These are phyloP conservation scores for Fusarium ambrosium DNA, from an alignment of 2,329 filamentous ascomycete species.

Conservation along the genomic window DNA sequence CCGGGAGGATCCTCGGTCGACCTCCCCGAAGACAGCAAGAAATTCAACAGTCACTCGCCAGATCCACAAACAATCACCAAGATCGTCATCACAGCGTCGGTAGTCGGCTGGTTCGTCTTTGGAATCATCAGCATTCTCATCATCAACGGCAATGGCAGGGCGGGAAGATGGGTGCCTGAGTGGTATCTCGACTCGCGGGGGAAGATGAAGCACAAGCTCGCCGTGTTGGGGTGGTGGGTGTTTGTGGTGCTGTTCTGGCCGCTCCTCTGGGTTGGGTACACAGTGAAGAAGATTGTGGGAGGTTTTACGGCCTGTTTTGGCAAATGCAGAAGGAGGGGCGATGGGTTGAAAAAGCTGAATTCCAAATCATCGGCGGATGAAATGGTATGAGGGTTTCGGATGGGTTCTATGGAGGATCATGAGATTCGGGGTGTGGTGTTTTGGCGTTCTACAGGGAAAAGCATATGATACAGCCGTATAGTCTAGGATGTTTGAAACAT, in stretches of 20 bases:
- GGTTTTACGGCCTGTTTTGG: constrained; percentile 53
- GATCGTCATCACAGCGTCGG: constrained; percentile 45
- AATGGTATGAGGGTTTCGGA: not conserved
- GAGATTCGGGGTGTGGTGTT: constrained; percentile 9
- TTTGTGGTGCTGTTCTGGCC: constrained; percentile 57
- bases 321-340: constrained; percentile 57
- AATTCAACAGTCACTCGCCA: constrained; percentile 19
- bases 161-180: constrained; percentile 50
- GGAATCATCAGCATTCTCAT: constrained; percentile 50
- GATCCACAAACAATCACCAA: constrained; percentile 26
- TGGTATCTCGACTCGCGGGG: constrained; percentile 51
- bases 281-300: constrained; percentile 72
- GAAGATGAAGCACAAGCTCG: constrained; percentile 33
- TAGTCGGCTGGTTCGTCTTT: constrained; percentile 49
- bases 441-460: not conserved
- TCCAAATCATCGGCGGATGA: not conserved
- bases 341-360: constrained; percentile 10
- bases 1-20: constrained; percentile 8
- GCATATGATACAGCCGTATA: not conserved
- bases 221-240: constrained; percentile 49
- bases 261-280: constrained; percentile 75
- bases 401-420: not conserved
- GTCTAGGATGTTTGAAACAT: constrained; percentile 3
- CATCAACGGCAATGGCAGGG: constrained; percentile 49
- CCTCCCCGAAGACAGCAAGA: not conserved